Evolutionary conservation across 495 filamentous ascomycete species (phyloP), one percentile per base, ranked within the genome.

Genomic region (Talaromyces thailandensis): DNA sequence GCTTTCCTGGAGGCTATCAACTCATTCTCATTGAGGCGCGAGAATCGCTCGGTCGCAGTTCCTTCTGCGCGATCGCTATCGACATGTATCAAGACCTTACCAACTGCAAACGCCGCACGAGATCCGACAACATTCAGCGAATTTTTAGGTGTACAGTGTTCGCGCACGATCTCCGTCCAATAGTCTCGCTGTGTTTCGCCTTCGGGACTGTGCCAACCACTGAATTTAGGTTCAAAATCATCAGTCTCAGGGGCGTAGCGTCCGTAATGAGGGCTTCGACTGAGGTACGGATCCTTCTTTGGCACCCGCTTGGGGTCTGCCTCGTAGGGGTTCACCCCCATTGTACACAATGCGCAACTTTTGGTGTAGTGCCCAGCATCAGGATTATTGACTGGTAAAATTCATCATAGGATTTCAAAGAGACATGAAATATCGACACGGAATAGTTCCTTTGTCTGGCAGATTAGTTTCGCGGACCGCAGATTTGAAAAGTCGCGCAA

Each of bases 1-100:
- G 69, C 74, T 50, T 79, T 79, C 32, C 70, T 72, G 28, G 76
- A 70, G 2, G 76, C 69, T 12, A 64, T 71, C 11, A 75, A 40
- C 60, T 77, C 76, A 60, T 79, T 79, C 31, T 74, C 88, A 86
- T 92, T 71, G 76, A 86, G 24, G 80, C 82, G 73, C 75, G 86
- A 72, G 62, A 72, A 77, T 64, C 63, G 65, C 50, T 74, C 71
- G 23, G 68, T 64, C 6, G 70, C 64, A 31, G 60, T 40, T 50
- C 64, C 71, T 26, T 66, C 62, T 5, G 53, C 68, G 23, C 64
- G 50, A 56, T 74, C 70, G 12, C 64, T 62, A 59, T 79, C 76
- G n/a, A 78, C 70, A 63, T 72, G 61, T 61, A 78, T 71, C 28
- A 78, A 70, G 23, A 77, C 68, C 53, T 70, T 76, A 51, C 75